Conservation (phyloP, 1,284 basidiomycete genomes). For the Heterobasidion parviporum region DNA sequence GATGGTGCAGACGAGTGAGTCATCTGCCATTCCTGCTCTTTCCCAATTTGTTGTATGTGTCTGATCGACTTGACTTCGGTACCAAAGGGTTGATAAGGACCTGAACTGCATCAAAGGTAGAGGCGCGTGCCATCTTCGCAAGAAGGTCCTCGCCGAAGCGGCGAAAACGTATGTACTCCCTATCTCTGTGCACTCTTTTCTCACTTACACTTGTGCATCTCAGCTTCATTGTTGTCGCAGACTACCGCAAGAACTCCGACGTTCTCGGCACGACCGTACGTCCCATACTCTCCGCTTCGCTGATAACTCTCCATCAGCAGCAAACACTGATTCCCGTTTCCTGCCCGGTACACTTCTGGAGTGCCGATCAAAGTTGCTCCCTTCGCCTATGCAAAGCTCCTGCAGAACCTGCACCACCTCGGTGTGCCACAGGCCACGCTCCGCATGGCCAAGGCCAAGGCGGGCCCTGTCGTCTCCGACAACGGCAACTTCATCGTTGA, state of each 20-base stretch:
- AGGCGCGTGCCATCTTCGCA: conserved; percentile 92
- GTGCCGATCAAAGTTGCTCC: conserved; percentile 96
- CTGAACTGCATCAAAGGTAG: conserved; percentile 98
- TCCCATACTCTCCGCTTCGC: conserved; percentile 9
- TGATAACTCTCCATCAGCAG: no score
- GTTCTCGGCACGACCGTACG: conserved; percentile 81
- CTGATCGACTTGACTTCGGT: background rate
- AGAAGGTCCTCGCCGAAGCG: conserved; percentile 97
- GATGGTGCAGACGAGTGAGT: conserved; percentile 96
- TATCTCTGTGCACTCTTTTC: no score
- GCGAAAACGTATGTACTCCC: conserved; percentile 50
- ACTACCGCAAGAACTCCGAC: conserved; percentile 88
- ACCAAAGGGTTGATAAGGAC: conserved; percentile 69
- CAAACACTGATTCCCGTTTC: no score
- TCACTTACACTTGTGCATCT: no score
- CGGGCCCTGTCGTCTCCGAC: conserved; percentile 92
- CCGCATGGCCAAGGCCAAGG: conserved; percentile 81
- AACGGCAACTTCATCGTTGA: conserved; percentile 96
- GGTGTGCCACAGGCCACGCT: conserved; percentile 61
- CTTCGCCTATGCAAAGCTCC: conserved; percentile 88
- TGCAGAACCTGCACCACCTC: conserved; percentile 59
- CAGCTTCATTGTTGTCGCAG: conserved; percentile 86
- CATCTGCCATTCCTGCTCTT: background rate
- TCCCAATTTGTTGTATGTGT: no score
- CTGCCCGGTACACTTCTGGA: conserved; percentile 70